Evolutionary conservation across 2,329 filamentous ascomycete genomes (phyloP).

Genomic region (Fusarium sp.): DNA sequence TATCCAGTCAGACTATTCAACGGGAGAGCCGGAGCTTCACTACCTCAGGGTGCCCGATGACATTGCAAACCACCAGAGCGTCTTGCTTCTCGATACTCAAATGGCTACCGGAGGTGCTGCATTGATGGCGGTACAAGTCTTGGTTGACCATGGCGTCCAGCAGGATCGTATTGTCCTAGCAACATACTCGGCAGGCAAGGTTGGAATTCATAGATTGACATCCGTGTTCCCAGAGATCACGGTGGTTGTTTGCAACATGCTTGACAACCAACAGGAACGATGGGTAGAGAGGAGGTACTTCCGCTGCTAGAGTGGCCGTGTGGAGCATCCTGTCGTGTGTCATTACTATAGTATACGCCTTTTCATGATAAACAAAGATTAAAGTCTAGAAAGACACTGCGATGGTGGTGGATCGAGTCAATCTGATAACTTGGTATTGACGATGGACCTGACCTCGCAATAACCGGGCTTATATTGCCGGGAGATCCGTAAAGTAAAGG

Average conservation of each 20-base stretch:
- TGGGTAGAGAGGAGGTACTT: conserved; percentile 95
- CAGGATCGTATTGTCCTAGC: conserved; percentile 91
- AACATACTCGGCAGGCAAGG: conserved; percentile 88
- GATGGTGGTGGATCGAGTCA: conserved; percentile 1
- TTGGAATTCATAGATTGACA: conserved; percentile 86
- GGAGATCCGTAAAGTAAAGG: conserved; percentile 5
- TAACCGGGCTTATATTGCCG: conserved; percentile 4
- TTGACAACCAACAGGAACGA: conserved; percentile 84
- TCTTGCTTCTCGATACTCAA: conserved; percentile 90
- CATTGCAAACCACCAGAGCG: conserved; percentile 80
- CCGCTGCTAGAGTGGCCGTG: conserved; percentile 71
- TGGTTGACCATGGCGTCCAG: conserved; percentile 91
- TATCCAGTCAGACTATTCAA: conserved; percentile 88
- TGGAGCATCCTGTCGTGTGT: background rate
- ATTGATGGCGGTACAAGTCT: conserved; percentile 95
- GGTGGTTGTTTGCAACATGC: conserved; percentile 86
- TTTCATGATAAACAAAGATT: conserved; percentile 4
- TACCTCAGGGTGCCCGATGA: conserved; percentile 84
- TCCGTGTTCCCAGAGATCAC: conserved; percentile 90
- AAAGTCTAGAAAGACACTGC: conserved; percentile 1
- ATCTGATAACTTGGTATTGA: conserved; percentile 11
- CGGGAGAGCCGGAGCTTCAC: conserved; percentile 92
- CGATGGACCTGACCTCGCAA: conserved; percentile 2
- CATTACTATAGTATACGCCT: conserved; percentile 26
- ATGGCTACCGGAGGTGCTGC: conserved; percentile 90